Evolutionary conservation across 768 basidiomycete genomes (phyloP), one percentile per base, ranked within the genome.

Genomic region (Xerocomus spinulosus): DNA sequence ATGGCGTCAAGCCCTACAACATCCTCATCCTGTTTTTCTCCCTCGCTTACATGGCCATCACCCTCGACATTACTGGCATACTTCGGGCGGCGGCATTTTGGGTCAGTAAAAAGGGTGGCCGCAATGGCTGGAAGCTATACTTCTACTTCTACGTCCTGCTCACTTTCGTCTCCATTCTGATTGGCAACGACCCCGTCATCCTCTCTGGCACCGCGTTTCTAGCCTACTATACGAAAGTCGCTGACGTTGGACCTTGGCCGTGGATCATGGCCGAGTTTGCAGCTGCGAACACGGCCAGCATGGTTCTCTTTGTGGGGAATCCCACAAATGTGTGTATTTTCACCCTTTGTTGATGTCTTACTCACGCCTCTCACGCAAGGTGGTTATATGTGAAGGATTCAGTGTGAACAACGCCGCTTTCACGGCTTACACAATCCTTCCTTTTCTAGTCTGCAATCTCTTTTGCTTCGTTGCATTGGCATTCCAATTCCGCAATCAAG

Each of bases 141-240:
- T 62, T 86, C 26, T 85, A 85, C 54, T 86, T 96, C 63, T 97
- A 92, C 63, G 30, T 83, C 51, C 82, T 96, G 75, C 82, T 95
- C 61, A 84, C 88, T 12, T 61, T 78, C 13, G 73, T 84, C 50
- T 92, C 90, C 34, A 73, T 87, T 36, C 56, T 93, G 2, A 73
- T 96, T n/a, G 94, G 93, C 6, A 96, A 96, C 59, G 92, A 97
- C 67, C 94, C 94, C 0, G 80, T 98, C 62, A 89, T 96, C 48
- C 77, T 97, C 40, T 90, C 87, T 12, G 93, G 92, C 2, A 95
- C 93, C 0, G 83, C 85, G 0, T 96, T 97, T 65, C 68, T 96
- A 26, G 86, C 84, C 6, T 96, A 96, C 58, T 91, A 92, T 58
- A 94, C 92, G 0, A 65, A 79, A 26, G 83, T 83, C 9, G 57